A percentile compares a stretch with the other conserved stretches of the same genome.
Conservation (phyloP, 2,329 filamentous ascomycete genomes). For the Aspergillus intermedius region DNA sequence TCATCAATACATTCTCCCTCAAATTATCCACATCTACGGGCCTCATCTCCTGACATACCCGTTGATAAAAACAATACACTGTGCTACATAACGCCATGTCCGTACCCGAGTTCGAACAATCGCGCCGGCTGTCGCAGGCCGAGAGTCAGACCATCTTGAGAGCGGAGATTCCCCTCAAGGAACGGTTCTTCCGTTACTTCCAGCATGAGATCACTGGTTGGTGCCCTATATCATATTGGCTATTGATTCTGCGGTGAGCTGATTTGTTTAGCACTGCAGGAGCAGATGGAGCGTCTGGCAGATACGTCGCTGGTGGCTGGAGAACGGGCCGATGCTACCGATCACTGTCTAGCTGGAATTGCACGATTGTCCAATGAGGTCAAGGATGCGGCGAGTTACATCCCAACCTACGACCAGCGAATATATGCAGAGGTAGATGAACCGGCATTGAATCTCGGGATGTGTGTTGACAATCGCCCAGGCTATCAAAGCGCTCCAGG, state of each 20-base stretch:
- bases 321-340: constrained; percentile 73
- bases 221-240: constrained; percentile 9
- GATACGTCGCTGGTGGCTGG: constrained; percentile 58
- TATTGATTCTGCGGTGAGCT: constrained; percentile 5
- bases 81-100: constrained; percentile 20
- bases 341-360: constrained; percentile 73
- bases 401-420: constrained; percentile 84
- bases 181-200: constrained; percentile 80
- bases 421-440: constrained; percentile 67
- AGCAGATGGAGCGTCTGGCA: constrained; percentile 64
- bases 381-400: constrained; percentile 71
- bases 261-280: constrained; percentile 58
- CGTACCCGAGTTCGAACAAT: constrained; percentile 20
- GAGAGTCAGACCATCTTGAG: constrained; percentile 29
- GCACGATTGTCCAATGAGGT: constrained; percentile 76
- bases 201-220: constrained; percentile 66
- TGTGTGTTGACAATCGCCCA: constrained; percentile 31
- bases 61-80: not conserved
- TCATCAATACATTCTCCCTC: constrained; percentile 23
- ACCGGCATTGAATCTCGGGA: not conserved
- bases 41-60: not conserved
- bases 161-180: constrained; percentile 51
- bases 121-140: constrained; percentile 25
- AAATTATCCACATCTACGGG: constrained; percentile 1
- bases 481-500: constrained; percentile 73